Evolutionary conservation across 805 yeast species (phyloP).

Genomic region (Hanseniaspora nectarophila): DNA sequence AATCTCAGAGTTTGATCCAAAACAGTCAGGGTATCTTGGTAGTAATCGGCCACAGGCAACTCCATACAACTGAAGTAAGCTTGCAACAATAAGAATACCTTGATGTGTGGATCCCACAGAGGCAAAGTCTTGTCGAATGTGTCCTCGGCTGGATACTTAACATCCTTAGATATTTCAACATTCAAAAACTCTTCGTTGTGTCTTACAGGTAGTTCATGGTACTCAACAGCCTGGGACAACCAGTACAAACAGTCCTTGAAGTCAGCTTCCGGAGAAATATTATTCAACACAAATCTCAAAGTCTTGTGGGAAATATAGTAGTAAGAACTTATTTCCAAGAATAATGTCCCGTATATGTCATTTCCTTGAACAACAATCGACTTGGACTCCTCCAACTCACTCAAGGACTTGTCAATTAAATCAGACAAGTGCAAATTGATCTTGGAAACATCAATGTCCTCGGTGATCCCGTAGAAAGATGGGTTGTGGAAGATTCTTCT

Average conservation of each 20-base stretch:
- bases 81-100: conserved; percentile 68
- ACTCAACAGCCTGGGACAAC: conserved; percentile 53
- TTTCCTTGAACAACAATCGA: conserved; percentile 47
- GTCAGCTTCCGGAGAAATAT: conserved; percentile 32
- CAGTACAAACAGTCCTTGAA: conserved; percentile 38
- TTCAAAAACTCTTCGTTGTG: conserved; percentile 86
- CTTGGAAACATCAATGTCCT: conserved; percentile 46
- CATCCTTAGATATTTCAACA: conserved; percentile 64
- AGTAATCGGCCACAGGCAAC: conserved; percentile 87
- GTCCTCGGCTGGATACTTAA: conserved; percentile 52
- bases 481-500: conserved; percentile 93
- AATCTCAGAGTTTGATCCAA: conserved; percentile 90
- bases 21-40: conserved; percentile 86
- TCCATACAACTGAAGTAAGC: conserved; percentile 73
- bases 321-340: conserved; percentile 72
- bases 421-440: conserved; percentile 46
- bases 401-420: conserved; percentile 58
- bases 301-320: conserved; percentile 89
- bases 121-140: conserved; percentile 46
- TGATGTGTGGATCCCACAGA: conserved; percentile 76
- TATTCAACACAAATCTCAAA: conserved; percentile 52
- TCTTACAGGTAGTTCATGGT: conserved; percentile 77
- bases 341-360: conserved; percentile 58
- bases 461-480: conserved; percentile 75
- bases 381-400: conserved; percentile 54